Evolutionary conservation across 345 rosid species (phyloP).

Genomic region (Geranium brycei): DNA sequence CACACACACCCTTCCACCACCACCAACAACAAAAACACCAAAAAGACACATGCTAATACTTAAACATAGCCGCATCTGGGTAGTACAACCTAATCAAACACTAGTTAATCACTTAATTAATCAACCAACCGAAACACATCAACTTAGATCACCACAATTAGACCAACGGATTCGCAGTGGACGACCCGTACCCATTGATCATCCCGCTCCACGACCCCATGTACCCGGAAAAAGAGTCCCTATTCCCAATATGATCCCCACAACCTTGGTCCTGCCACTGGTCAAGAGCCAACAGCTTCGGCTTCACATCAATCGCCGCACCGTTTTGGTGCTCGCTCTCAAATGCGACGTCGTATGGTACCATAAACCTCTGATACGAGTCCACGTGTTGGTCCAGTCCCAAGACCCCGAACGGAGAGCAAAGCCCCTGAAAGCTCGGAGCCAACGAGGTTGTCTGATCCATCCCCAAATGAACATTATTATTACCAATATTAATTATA

Average conservation of each 20-base stretch:
- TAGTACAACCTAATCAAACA: too few species aligned
- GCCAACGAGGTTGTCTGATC: not conserved
- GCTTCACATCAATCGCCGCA: constrained; percentile 38
- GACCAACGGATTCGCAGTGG: constrained; percentile 29
- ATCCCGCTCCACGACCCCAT: constrained; percentile 40
- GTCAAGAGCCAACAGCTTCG: constrained; percentile 48
- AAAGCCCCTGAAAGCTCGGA: constrained; percentile 13
- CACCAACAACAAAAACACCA: too few species aligned
- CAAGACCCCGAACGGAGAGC: constrained; percentile 24
- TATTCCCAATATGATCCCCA: constrained; percentile 30
- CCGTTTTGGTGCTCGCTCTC: constrained; percentile 24
- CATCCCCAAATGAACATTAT: constrained; percentile 1
- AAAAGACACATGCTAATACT: too few species aligned
- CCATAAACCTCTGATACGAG: not conserved
- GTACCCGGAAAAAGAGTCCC: constrained; percentile 25
- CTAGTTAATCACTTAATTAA: too few species aligned
- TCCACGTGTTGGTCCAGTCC: not conserved
- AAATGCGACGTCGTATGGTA: constrained; percentile 28
- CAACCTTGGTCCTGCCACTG: constrained; percentile 55
- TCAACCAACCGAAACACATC: too few species aligned
- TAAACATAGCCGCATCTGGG: too few species aligned
- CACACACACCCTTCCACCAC: too few species aligned
- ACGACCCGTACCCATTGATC: constrained; percentile 37
- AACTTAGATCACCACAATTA: not conserved
- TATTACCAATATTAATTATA: constrained; percentile 1